Conservation (phyloP, 2,329 filamentous ascomycete species). For the Alternaria dauci region DNA sequence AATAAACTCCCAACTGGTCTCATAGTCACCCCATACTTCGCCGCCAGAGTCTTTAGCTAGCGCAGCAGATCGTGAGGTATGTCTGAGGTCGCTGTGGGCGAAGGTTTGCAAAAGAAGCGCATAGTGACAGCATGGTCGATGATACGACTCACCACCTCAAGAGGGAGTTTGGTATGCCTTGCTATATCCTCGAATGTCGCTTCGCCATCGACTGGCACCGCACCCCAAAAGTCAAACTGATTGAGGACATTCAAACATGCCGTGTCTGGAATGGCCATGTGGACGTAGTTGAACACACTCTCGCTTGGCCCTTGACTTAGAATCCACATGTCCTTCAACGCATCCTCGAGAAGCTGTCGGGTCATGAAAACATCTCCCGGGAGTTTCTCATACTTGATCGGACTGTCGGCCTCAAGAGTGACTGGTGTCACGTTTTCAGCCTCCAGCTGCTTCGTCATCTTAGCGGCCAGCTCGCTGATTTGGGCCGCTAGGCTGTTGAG, state of each 20-base stretch:
- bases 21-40: constrained; percentile 29
- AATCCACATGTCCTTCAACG: constrained; percentile 58
- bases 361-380: constrained; percentile 56
- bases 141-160: constrained; percentile 42
- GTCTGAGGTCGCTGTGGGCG: constrained; percentile 20
- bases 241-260: constrained; percentile 59
- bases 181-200: constrained; percentile 51
- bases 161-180: constrained; percentile 31
- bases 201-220: constrained; percentile 59
- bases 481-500: constrained; percentile 57
- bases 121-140: constrained; percentile 48
- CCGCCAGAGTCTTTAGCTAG: constrained; percentile 38
- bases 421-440: constrained; percentile 56
- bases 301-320: constrained; percentile 60
- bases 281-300: constrained; percentile 55
- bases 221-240: constrained; percentile 62
- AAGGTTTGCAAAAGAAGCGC: constrained; percentile 45
- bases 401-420: constrained; percentile 57
- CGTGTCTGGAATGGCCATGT: constrained; percentile 54
- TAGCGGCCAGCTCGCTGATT: constrained; percentile 56
- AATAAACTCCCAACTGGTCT: constrained; percentile 40
- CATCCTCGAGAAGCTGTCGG: constrained; percentile 57
- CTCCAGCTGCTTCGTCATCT: constrained; percentile 53
- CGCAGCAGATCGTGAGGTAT: constrained; percentile 43
- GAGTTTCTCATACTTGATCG: constrained; percentile 53